Conservation (phyloP, 1,284 basidiomycete species). For the Cryptococcus jaspeensis region DNA sequence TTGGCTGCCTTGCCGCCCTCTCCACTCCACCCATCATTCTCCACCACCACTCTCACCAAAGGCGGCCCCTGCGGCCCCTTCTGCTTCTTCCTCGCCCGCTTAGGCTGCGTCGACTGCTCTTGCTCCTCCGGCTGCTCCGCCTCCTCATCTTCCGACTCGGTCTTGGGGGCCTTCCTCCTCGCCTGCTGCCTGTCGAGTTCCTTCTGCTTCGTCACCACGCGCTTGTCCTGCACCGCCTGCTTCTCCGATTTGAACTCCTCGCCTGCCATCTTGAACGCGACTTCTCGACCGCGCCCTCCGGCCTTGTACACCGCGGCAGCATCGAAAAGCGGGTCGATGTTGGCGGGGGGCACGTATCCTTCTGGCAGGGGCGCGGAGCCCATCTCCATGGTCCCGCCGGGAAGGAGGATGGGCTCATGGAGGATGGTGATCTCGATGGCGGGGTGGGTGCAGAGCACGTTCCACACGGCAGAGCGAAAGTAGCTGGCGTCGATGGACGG, state of each 20-base stretch:
- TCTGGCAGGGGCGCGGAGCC: slow-evolving; percentile 30
- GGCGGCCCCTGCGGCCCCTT: no score
- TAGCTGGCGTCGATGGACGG: slow-evolving; percentile 35
- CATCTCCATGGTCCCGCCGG: slow-evolving; percentile 17
- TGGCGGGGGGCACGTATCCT: slow-evolving; percentile 20
- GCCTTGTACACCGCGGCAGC: slow-evolving; percentile 12
- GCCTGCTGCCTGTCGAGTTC: not conserved
- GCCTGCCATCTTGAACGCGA: slow-evolving; percentile 28
- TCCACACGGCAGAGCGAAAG: slow-evolving; percentile 37
- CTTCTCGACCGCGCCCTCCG: slow-evolving; percentile 25
- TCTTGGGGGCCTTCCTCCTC: slow-evolving; percentile 1
- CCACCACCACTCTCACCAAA: not conserved
- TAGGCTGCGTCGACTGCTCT: not conserved
- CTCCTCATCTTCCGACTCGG: slow-evolving; percentile 4
- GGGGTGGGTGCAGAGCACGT: slow-evolving; percentile 31
- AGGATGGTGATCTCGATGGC: slow-evolving; percentile 33
- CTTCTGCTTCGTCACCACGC: slow-evolving; percentile 12
- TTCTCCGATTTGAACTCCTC: slow-evolving; percentile 25
- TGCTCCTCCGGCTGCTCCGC: not conserved
- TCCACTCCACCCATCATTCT: not conserved
- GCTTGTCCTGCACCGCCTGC: slow-evolving; percentile 21
- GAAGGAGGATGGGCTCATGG: slow-evolving; percentile 25
- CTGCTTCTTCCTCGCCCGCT: no score
- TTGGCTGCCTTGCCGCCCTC: slow-evolving; percentile 10
- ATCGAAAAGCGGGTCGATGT: slow-evolving; percentile 1